Evolutionary conservation across 129 eudicot genomes (phyloP), one percentile per base, ranked within the genome.

Genomic region (Gnaphalium uliginosum): DNA sequence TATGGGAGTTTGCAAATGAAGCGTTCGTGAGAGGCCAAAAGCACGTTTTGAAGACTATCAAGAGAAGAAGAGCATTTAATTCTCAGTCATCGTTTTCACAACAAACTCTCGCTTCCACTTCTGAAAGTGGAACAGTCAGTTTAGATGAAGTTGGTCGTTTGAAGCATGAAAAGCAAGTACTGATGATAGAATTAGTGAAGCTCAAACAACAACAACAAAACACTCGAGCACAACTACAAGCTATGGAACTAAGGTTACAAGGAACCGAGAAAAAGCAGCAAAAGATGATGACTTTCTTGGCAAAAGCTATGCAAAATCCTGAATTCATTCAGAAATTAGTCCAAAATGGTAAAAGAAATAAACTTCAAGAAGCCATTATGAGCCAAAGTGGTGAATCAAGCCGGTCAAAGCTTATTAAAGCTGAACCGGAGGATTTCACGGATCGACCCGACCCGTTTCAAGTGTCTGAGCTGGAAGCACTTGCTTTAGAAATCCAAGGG

Each of bases 401-500:
- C 67, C 78, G 73, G 53, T 77, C 74, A 5, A 73, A 37, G 29
- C 64, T 76, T 33, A 78, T 91, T 10, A 89, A 94, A 77, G 60
- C 68, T 21, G 99, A 94, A 83, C 93, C 93, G 1, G 56, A 74
- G 30, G 97, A 90, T 1, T 84, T 75, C 27, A 79, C 75, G 37
- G 84, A 73, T 21, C 33, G 18, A 32, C 62, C 66, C 26, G 27
- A 23, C 5, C 73, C 74, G 17, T 77, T 61, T 26, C 82, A 81
- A 29, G 85, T 87, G 43, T 89, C 96, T 0, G 99, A 95, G 56
- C 92, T 95, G 7, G 96, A 95, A 65, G 92, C 87, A n/a, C 94
- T 95, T 43, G 99, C 99, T 18, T 72, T 95, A 73, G 99, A 95
- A 73, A 91, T 95, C 84, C 99, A 95, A 77, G 99, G 97, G 58